Conservation (phyloP, 331 rosid species). For the Arachis monticola region DNA sequence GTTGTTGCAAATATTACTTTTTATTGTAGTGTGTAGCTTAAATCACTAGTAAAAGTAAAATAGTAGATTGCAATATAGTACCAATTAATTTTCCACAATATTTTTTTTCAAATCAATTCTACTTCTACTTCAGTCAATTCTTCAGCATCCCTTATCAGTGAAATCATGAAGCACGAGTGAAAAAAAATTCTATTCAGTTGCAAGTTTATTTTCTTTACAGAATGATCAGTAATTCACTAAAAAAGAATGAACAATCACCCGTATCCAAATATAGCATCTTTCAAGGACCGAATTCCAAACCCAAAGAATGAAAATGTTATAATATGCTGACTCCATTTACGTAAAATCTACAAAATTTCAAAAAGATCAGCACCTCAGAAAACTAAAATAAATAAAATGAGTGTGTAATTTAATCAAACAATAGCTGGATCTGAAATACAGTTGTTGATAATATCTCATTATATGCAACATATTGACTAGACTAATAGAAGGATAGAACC, state of each 20-base stretch:
- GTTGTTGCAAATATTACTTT: too few species aligned
- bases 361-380: constrained; percentile 20
- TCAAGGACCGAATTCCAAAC: constrained; percentile 89
- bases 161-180: constrained; percentile 37
- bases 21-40: too few species aligned
- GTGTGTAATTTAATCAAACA: constrained; percentile 10
- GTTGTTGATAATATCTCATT: neutral
- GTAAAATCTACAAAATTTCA: constrained; percentile 66
- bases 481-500: constrained; percentile 1
- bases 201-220: constrained; percentile 19
- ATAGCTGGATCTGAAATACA: constrained; percentile 20
- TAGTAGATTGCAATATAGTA: too few species aligned
- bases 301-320: constrained; percentile 85
- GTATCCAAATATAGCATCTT: constrained; percentile 72
- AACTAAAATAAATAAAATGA: neutral
- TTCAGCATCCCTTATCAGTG: constrained; percentile 67
- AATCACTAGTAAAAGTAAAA: too few species aligned
- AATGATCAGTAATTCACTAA: constrained; percentile 30
- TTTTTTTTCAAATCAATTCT: constrained; percentile 58
- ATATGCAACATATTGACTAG: neutral
- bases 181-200: constrained; percentile 6
- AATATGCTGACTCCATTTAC: constrained; percentile 82
- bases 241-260: constrained; percentile 60
- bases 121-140: constrained; percentile 98
- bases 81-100: too few species aligned